Evolutionary conservation across 805 yeast species (phyloP).

Genomic region (Candida silvatica): DNA sequence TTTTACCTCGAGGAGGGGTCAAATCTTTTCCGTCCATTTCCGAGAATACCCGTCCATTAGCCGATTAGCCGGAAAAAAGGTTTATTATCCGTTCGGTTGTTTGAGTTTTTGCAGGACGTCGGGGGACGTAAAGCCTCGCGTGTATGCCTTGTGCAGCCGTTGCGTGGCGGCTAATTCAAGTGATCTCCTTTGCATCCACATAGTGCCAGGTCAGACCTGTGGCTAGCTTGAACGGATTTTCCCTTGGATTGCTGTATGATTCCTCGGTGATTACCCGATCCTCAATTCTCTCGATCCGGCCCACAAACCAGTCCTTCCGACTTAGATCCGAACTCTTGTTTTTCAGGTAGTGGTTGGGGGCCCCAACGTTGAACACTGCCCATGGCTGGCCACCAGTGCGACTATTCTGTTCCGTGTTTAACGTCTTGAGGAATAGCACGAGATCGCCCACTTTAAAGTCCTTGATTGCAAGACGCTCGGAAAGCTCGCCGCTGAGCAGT

Average conservation of each 20-base stretch:
- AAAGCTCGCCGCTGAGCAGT: constrained; percentile 25
- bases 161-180: no score
- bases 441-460: constrained; percentile 67
- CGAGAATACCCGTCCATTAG: not conserved
- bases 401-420: constrained; percentile 9
- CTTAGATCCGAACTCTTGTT: constrained; percentile 21
- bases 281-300: constrained; percentile 51
- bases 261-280: constrained; percentile 41
- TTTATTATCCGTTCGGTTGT: no score
- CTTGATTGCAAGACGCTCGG: constrained; percentile 55
- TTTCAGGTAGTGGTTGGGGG: constrained; percentile 73
- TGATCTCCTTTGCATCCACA: constrained; percentile 41
- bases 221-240: constrained; percentile 61
- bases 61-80: no score
- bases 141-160: no score
- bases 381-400: constrained; percentile 43
- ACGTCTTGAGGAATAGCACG: constrained; percentile 78
- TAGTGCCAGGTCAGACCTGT: constrained; percentile 57
- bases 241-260: constrained; percentile 24
- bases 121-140: no score
- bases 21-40: not conserved
- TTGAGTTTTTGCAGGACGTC: no score
- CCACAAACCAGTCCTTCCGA: constrained; percentile 78
- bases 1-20: no score
- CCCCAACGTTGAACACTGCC: constrained; percentile 92